Percentiles rank a stretch among this genome's conserved stretches.
Evolutionary conservation across 2,329 filamentous ascomycete genomes (phyloP).

Genomic region (Cytospora piceicola): DNA sequence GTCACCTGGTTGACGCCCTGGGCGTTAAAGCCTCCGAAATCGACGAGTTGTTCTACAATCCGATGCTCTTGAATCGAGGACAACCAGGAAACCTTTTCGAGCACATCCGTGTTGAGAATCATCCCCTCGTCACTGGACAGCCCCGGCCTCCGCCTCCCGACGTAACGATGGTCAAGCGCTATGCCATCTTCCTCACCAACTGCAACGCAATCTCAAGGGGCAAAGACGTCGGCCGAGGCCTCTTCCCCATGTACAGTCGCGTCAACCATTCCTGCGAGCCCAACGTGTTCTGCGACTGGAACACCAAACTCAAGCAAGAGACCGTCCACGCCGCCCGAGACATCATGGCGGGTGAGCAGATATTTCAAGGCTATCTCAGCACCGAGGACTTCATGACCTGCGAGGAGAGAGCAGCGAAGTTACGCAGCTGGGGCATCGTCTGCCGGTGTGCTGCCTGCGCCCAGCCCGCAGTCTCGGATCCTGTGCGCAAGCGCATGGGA

Average conservation of each 20-base stretch:
- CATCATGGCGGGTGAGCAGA: slow-evolving; percentile 35
- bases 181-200: slow-evolving; percentile 15
- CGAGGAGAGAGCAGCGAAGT: background rate
- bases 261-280: slow-evolving; percentile 39
- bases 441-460: slow-evolving; percentile 1
- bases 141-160: background rate
- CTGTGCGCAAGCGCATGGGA: background rate
- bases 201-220: background rate
- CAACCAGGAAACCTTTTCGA: background rate
- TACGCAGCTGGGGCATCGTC: slow-evolving; percentile 1
- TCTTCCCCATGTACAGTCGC: slow-evolving; percentile 19
- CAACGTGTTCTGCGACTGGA: slow-evolving; percentile 37
- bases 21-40: background rate
- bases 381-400: background rate
- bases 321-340: slow-evolving; percentile 35
- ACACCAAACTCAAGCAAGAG: slow-evolving; percentile 28
- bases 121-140: too few species aligned
- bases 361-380: slow-evolving; percentile 35
- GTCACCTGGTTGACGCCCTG: background rate
- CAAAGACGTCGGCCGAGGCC: background rate
- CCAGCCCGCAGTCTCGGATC: background rate
- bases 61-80: background rate
- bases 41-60: slow-evolving; percentile 1
- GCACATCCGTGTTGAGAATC: background rate
- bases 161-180: background rate